phyloP scores from a whole-genome alignment of 805 yeast genomes.

The Kazachstania kunashirensis region DNA sequence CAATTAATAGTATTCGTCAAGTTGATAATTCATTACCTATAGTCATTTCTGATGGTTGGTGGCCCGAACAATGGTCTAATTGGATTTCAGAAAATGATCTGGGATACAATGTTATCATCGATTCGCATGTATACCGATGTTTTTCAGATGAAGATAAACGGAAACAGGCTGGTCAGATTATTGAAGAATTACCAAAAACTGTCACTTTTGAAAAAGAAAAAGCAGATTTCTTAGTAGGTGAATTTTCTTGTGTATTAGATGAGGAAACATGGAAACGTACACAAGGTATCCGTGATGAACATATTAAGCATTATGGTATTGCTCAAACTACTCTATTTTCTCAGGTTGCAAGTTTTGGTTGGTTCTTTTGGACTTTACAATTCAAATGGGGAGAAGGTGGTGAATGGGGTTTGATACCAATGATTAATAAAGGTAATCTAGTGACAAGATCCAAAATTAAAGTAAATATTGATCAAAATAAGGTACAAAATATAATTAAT shows the following conservation, averaged over 20 bases:
- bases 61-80: conserved; percentile 67
- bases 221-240: conserved; percentile 77
- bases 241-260: conserved; percentile 81
- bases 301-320: conserved; percentile 55
- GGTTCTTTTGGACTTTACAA: conserved; percentile 85
- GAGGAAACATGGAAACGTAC: conserved; percentile 59
- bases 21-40: conserved; percentile 54
- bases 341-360: conserved; percentile 55
- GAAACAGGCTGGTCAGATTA: conserved; percentile 56
- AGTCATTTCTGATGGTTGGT: conserved; percentile 90
- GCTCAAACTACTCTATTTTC: conserved; percentile 40
- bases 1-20: conserved; percentile 48
- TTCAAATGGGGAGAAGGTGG: conserved; percentile 88
- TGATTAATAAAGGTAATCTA: conserved; percentile 54
- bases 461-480: conserved; percentile 24
- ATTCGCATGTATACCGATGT: conserved; percentile 79
- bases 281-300: conserved; percentile 38
- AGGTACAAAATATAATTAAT: conserved; percentile 22
- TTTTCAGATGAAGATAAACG: conserved; percentile 64
- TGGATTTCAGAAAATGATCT: conserved; percentile 40
- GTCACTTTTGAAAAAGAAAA: conserved; percentile 37
- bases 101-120: conserved; percentile 59
- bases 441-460: conserved; percentile 27
- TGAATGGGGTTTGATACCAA: conserved; percentile 87
- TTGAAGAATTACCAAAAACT: conserved; percentile 42